Evolutionary conservation across 2,329 filamentous ascomycete genomes (phyloP).

Genomic region (Sarocladium kiliense): DNA sequence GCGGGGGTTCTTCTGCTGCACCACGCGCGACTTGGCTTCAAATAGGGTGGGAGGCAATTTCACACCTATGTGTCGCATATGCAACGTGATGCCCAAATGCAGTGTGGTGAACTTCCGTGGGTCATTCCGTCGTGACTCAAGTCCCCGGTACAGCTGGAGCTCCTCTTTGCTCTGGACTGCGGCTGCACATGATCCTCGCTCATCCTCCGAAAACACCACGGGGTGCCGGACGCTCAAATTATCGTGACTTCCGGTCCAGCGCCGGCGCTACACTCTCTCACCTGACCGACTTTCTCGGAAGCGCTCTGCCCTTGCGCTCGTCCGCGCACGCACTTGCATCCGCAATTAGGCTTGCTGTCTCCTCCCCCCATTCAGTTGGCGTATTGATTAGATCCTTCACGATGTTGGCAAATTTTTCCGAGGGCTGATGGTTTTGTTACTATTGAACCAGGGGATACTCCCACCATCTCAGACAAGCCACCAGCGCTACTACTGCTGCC

Average conservation of each 20-base stretch:
- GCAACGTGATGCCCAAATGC: not conserved
- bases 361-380: not conserved
- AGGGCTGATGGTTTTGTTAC: not conserved
- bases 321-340: not conserved
- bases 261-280: constrained; percentile 2
- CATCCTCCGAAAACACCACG: constrained; percentile 4
- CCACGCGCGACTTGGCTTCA: not conserved
- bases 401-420: not conserved
- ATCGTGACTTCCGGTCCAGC: constrained; percentile 9
- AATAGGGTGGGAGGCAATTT: not conserved
- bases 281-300: constrained; percentile 8
- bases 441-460: constrained; percentile 7
- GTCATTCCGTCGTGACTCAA: not conserved
- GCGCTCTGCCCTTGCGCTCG: not conserved
- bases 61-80: not conserved
- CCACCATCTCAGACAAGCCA: not conserved
- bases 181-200: not conserved
- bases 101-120: not conserved
- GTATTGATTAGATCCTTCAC: not conserved
- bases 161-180: not conserved
- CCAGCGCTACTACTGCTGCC: not conserved
- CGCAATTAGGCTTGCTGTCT: not conserved
- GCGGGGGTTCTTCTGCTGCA: not conserved
- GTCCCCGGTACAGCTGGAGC: not conserved
- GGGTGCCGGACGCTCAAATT: constrained; percentile 3